Base-by-base conservation (phyloP, 129 eudicot species). In the Oenanthe sinensis region DNA sequence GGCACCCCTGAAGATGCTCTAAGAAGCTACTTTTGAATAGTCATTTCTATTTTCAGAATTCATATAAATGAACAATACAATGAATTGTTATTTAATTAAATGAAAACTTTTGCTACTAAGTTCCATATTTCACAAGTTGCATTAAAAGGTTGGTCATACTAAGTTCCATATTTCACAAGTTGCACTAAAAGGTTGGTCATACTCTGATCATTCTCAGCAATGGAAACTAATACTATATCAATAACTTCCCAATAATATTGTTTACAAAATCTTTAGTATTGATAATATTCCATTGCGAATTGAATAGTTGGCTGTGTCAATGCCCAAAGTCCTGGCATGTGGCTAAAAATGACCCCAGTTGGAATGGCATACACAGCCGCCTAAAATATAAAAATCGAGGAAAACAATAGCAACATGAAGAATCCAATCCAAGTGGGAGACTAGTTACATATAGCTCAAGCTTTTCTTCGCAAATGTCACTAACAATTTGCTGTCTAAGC, bases 371-470 rank as follows among this genome's bases (percentile, higher is more conserved):
- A 77, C 19, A 78, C 54, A 81, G 58, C 79, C 65, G 80, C 80
- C 84, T 71, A 85, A 36, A 42, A 76, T 39, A 81, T 67, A 60
- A 78, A 76, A 33, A 9, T 74, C 46, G 42, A 54, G 4, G 44
- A 65, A 30, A 60, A 54, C 8, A 67, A 67, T 30, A 33, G 39
- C 16, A 67, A 30, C 19, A 58, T 20, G 33, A 52, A 71, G 50
- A 75, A 71, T 62, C 75, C 79, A 15, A 80, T 73, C 58, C 1
- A 33, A 71, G 5, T 42, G 79, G 69, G 81, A 86, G 67, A 84
- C 85, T 81, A 80, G 78, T 79, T 86, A 86, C 84, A 84, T 87
- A 87, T 87, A 87, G 75, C 75, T 60, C 81, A 71, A 81, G 84
- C 86, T 84, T 84, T 82, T 47, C 84, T 82, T 84, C 85, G 79